Evolutionary conservation across 2,329 filamentous ascomycete genomes (phyloP).

Genomic region (Aspergillus sp.): DNA sequence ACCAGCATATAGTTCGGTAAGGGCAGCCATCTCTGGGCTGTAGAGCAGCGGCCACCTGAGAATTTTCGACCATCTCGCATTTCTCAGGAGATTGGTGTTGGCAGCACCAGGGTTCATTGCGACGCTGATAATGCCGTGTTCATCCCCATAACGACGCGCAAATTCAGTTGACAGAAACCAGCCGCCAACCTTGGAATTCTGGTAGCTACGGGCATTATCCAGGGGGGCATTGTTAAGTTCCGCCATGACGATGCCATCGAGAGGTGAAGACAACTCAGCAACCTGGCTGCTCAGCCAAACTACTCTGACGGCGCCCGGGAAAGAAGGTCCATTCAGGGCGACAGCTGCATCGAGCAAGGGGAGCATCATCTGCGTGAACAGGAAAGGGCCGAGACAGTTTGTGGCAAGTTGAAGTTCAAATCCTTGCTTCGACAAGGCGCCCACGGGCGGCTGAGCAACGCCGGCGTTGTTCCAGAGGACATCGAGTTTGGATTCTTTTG

Average conservation of each 20-base stretch:
- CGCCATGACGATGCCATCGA: constrained; percentile 10
- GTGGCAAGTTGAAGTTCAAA: constrained; percentile 41
- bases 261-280: constrained; percentile 16
- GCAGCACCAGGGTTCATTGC: constrained; percentile 15
- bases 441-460: constrained; percentile 35
- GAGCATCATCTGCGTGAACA: constrained; percentile 41
- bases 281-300: constrained; percentile 32
- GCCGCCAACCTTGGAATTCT: constrained; percentile 34
- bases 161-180: constrained; percentile 31
- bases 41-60: constrained; percentile 4
- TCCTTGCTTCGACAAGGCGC: constrained; percentile 30
- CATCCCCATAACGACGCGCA: constrained; percentile 26
- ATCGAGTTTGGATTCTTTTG: constrained; percentile 38
- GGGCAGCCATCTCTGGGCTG: constrained; percentile 4
- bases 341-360: constrained; percentile 36
- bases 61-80: constrained; percentile 8
- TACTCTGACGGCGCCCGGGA: constrained; percentile 33
- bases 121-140: constrained; percentile 35
- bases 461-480: constrained; percentile 45
- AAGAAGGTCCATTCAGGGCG: neutral
- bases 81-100: constrained; percentile 6
- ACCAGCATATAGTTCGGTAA: constrained; percentile 8
- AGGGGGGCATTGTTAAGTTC: constrained; percentile 6
- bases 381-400: constrained; percentile 43
- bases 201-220: constrained; percentile 29